These are phyloP conservation scores for Paramarasmius palmivorus DNA, from an alignment of 1,284 basidiomycete species.

Conservation along the genomic window DNA sequence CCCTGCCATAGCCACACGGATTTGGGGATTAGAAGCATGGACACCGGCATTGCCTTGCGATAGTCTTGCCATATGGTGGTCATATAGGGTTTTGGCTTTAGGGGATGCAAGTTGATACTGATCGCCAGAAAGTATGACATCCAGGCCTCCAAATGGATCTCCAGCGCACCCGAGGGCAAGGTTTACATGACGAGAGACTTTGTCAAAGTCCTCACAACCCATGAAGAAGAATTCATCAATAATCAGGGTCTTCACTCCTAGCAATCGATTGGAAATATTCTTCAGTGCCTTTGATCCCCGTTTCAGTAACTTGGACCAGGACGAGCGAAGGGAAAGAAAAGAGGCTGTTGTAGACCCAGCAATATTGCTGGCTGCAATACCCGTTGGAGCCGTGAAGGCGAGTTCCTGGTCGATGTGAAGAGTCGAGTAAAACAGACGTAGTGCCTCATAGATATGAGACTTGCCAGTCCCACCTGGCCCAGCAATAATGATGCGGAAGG, in stretches of 20 bases:
- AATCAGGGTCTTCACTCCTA: background rate
- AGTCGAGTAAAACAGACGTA: background rate
- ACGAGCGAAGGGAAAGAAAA: slow-evolving; percentile 1
- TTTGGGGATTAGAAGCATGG: background rate
- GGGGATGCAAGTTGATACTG: slow-evolving; percentile 7
- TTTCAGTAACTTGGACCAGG: background rate
- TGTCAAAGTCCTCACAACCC: slow-evolving; percentile 1
- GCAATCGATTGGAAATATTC: background rate
- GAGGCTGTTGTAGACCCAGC: background rate
- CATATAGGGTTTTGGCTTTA: background rate
- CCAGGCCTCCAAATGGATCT: slow-evolving; percentile 8
- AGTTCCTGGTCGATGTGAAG: background rate
- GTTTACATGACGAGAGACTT: background rate
- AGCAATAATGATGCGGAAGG: slow-evolving; percentile 6
- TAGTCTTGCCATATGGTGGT: background rate
- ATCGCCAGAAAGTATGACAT: slow-evolving; percentile 11
- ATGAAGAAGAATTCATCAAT: slow-evolving; percentile 13
- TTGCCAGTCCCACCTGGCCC: slow-evolving; percentile 11
- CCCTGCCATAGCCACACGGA: background rate
- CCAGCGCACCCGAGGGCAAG: background rate
- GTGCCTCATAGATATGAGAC: slow-evolving; percentile 9
- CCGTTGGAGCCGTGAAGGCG: slow-evolving; percentile 6
- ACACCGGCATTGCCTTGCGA: background rate
- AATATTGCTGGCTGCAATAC: slow-evolving; percentile 5
- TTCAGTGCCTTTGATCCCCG: slow-evolving; percentile 1